Base-by-base conservation (phyloP, 139 green algal genomes). In the Edaphochlamys debaryana region DNA sequence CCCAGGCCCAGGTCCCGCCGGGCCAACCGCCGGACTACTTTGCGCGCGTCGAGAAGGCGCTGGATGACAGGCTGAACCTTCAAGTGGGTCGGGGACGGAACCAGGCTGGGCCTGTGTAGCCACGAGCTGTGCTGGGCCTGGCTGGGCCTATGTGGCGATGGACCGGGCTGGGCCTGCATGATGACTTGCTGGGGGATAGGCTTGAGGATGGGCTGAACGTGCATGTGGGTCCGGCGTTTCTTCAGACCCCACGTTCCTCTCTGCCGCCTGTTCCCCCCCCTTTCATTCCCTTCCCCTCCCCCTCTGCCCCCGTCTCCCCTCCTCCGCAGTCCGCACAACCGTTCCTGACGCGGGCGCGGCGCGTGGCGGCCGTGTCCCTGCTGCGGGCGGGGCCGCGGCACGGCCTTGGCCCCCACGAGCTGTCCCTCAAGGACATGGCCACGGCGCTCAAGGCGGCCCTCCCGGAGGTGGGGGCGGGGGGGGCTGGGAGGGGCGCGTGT, bases 21-120 rank as follows among this genome's bases (percentile, higher is more conserved):
- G 56, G 60, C 40, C 75, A 81, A 60, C 75, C 75, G 11, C 15
- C 60, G 19, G 75, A 81, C 60, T 81, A 81, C 41, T 81, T 42
- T 6, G 3, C 25, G 1, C 75, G 75, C 1, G 5, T 81, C n/a
- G 75, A 72, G 32, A 22, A 5, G 60, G 60, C 75, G 5, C 45
- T 81, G 38, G 2, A 48, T 1, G 73, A 80, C 0, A 54, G 56
- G 15, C 27, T 80, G 56, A 58, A 68, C 8, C 3, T 11, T 79
- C 11, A 66, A 58, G 8, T 3, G 25, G 50, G 50, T 58, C 20
- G 6, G 50, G 20, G 50, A 29, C 2, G 7, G 50, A 25, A 22
- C 25, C 25, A 22, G 23, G 50, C 11, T 19, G 50, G 4, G 50
- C 25, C 20, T 19, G 25, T 58, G 50, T 58, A 54, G 23, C 2